Conservation (phyloP, 2,329 filamentous ascomycete species). For the Hypomyces perniciosus region DNA sequence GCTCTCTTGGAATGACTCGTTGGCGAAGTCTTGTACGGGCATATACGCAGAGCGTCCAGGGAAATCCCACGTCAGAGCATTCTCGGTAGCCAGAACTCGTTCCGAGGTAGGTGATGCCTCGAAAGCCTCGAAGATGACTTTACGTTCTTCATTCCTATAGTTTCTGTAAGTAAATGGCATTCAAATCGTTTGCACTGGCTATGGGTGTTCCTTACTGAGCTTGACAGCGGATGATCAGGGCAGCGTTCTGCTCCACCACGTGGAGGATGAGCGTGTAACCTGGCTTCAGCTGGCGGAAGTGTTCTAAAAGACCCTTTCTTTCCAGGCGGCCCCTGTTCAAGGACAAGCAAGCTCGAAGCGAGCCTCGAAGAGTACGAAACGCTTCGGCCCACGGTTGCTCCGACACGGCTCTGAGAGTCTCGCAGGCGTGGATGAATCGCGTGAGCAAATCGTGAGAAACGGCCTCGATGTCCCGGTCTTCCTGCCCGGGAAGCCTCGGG, state of each 20-base stretch:
- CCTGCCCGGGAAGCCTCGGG: slow-evolving; percentile 12
- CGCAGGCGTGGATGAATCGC: slow-evolving; percentile 11
- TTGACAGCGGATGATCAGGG: slow-evolving; percentile 21
- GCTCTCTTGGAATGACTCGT: slow-evolving; percentile 37
- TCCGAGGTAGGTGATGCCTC: slow-evolving; percentile 54
- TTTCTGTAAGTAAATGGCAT: neutral
- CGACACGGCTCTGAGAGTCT: neutral
- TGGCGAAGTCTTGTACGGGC: slow-evolving; percentile 24
- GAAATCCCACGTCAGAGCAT: slow-evolving; percentile 54
- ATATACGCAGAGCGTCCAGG: slow-evolving; percentile 47
- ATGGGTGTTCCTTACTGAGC: slow-evolving; percentile 14
- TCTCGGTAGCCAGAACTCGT: slow-evolving; percentile 43
- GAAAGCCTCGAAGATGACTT: slow-evolving; percentile 48
- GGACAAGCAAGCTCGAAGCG: neutral
- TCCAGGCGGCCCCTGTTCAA: slow-evolving; percentile 5
- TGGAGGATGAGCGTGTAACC: slow-evolving; percentile 12
- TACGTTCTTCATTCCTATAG: slow-evolving; percentile 10
- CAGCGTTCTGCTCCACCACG: slow-evolving; percentile 27
- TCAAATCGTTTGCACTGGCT: neutral
- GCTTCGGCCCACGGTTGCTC: neutral
- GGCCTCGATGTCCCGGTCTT: slow-evolving; percentile 6
- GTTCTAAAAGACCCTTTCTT: neutral
- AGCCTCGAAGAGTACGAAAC: neutral
- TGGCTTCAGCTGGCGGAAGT: slow-evolving; percentile 1
- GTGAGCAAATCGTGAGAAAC: slow-evolving; percentile 9